Conservation (phyloP, 768 basidiomycete species). For the Suillus subalutaceus region DNA sequence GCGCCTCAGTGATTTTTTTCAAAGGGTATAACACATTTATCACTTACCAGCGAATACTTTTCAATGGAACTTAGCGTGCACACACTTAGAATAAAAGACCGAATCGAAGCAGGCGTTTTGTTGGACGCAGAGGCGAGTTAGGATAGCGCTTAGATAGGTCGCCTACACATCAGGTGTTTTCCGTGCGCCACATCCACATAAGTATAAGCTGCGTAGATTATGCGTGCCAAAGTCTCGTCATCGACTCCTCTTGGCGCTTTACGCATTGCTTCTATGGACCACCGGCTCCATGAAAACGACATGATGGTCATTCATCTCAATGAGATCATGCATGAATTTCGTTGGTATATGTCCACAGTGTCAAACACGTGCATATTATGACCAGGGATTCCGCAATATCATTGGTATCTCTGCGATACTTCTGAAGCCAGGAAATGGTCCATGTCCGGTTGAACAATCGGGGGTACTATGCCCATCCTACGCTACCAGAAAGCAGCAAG, state of each 20-base stretch:
- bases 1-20: background rate
- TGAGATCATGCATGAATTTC: background rate
- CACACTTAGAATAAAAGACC: background rate
- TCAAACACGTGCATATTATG: slow-evolving; percentile 12
- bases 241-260: background rate
- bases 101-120: background rate
- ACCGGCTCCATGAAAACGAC: background rate
- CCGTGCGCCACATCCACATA: background rate
- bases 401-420: slow-evolving; percentile 17
- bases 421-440: slow-evolving; percentile 22
- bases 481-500: slow-evolving; percentile 29
- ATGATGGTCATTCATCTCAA: background rate
- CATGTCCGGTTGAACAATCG: slow-evolving; percentile 35
- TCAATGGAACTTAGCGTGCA: background rate
- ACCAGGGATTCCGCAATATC: slow-evolving; percentile 12
- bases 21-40: background rate
- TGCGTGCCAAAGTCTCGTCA: background rate
- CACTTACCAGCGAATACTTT: background rate
- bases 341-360: slow-evolving; percentile 39
- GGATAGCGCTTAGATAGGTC: background rate
- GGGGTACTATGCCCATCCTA: slow-evolving; percentile 39
- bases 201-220: background rate
- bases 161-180: background rate
- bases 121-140: background rate
- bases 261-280: background rate